A percentile compares a stretch with the other conserved stretches of the same genome.
These are phyloP conservation scores for Nakazawaea laoshanensis DNA, from an alignment of 805 yeast species.

Conservation along the genomic window DNA sequence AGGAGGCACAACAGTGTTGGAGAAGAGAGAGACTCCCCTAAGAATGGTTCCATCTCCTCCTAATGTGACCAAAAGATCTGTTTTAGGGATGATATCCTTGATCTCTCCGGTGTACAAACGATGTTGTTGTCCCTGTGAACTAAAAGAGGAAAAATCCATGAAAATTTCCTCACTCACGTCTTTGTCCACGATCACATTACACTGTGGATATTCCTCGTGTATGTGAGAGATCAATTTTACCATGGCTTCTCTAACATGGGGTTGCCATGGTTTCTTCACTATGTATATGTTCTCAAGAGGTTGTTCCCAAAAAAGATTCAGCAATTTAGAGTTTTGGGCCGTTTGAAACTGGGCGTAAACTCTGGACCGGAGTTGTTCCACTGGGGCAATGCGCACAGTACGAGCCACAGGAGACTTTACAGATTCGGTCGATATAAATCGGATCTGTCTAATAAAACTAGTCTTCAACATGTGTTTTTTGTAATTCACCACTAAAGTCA, in stretches of 20 bases:
- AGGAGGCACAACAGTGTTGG: constrained; percentile 73
- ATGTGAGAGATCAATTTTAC: constrained; percentile 54
- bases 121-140: constrained; percentile 20
- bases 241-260: constrained; percentile 56
- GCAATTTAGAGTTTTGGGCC: constrained; percentile 52
- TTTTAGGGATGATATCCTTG: constrained; percentile 48
- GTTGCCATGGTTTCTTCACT: constrained; percentile 80
- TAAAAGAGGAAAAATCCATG: constrained; percentile 15
- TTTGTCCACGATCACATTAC: constrained; percentile 70
- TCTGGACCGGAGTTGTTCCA: constrained; percentile 6
- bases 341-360: constrained; percentile 42
- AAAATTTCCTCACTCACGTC: constrained; percentile 66
- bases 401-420: too few relatives aligned
- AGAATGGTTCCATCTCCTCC: constrained; percentile 98
- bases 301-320: constrained; percentile 59
- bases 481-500: too few relatives aligned
- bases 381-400: too few relatives aligned
- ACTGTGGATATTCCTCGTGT: constrained; percentile 52
- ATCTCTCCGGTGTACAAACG: constrained; percentile 50
- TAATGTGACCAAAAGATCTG: constrained; percentile 76
- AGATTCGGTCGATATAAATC: too few relatives aligned
- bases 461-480: too few relatives aligned
- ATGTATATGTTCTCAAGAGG: constrained; percentile 70
- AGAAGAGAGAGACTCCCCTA: constrained; percentile 74
- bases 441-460: too few relatives aligned